A percentile compares a stretch with the other conserved stretches of the same genome.
Conservation (phyloP, 176 grass and related monocot genomes). For the Zizania latifolia region DNA sequence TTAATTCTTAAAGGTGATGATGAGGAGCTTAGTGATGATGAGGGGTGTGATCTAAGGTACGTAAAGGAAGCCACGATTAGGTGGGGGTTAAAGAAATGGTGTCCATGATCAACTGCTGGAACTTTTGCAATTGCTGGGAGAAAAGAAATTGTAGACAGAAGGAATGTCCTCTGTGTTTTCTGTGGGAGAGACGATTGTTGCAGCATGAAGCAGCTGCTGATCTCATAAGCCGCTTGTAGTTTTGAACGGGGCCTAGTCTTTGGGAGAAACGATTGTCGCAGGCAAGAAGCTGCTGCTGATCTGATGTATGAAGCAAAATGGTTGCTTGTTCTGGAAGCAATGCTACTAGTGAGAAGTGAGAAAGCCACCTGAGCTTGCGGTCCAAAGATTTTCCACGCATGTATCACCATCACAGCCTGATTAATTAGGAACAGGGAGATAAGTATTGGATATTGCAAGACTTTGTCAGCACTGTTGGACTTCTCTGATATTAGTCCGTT, state of each 20-base stretch:
- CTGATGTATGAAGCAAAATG: too few species aligned
- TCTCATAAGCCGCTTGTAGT: too few species aligned
- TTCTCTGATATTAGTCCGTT: not conserved
- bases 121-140: not conserved
- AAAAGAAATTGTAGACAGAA: not conserved
- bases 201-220: too few species aligned
- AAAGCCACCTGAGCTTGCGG: too few species aligned
- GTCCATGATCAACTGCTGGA: conserved; percentile 15
- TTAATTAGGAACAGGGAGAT: too few species aligned
- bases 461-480: not conserved
- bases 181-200: too few species aligned
- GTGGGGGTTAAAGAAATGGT: conserved; percentile 30
- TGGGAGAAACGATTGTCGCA: not conserved
- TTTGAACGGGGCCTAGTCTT: too few species aligned
- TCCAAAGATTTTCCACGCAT: too few species aligned
- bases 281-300: not conserved
- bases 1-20: conserved; percentile 4
- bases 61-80: conserved; percentile 31
- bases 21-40: conserved; percentile 28
- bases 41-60: conserved; percentile 42
- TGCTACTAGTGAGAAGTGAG: too few species aligned
- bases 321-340: too few species aligned
- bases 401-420: not conserved
- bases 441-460: not conserved
- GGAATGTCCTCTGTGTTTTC: not conserved